Base-by-base conservation (phyloP, 805 yeast species). In the Schizosaccharomyces octosporus region DNA sequence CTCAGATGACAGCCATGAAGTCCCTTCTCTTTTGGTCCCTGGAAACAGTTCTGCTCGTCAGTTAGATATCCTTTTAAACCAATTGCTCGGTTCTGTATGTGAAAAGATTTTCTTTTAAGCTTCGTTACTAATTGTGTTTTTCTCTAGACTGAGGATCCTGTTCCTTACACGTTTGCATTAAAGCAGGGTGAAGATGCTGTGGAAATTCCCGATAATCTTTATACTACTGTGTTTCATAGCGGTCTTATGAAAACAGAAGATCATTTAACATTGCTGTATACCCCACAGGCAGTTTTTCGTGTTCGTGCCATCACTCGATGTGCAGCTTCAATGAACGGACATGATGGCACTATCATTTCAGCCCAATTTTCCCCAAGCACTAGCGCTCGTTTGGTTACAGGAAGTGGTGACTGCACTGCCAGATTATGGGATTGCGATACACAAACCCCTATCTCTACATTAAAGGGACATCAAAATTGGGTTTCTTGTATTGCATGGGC, bases 351-450 rank as follows among this genome's bases (percentile, higher is more conserved):
- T 0, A 87, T 93, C 64, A 74, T 93, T 65, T 86, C 96, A 63
- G 84, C 93, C 54, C 89, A 85, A 64, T 93, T 93, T 77, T 94
- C 98, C 1, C 98, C 98, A 39, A 78, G 85, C 67, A 83, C 89
- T 19, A 80, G 90, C 19, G 78, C 89, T 1, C 76, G 86, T 66
- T 81, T 89, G 84, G 93, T 86, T 51, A 85, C 97, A 0, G 98
- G 98, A 45, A 87, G 96, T 5, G 98, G 98, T 57, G 98, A 93
- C 72, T 80, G 84, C 45, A 89, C 97, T 7, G 97, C 97, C 1
- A 77, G 97, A 69, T 79, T 90, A 59, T 93, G 98, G 98, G 97
- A 89, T 72, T 85, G 95, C 71, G 83, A 87, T 67, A 89, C 97
- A 0, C 93, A 87, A 66, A 93, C 98, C 0, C 95, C 96, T 7